Percentiles rank a stretch among this genome's conserved stretches.
Evolutionary conservation across 1,284 basidiomycete genomes (phyloP).

Genomic region (Boletus semigastroideus): DNA sequence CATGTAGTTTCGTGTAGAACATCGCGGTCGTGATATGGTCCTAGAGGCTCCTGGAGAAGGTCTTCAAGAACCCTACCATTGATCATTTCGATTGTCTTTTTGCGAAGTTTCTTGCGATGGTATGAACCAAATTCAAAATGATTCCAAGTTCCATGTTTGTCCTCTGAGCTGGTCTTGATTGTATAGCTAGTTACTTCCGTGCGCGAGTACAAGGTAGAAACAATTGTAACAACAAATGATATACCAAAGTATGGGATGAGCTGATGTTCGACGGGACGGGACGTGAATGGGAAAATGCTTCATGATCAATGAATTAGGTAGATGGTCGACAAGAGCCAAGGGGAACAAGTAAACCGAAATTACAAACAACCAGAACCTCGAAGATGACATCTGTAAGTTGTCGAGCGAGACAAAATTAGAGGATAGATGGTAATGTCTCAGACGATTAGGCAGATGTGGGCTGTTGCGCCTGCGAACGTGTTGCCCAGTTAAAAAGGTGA

Average conservation of each 20-base stretch:
- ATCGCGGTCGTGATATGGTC: conserved; percentile 32
- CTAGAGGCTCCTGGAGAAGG: conserved; percentile 26
- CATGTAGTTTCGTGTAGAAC: conserved; percentile 22
- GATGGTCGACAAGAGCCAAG: conserved; percentile 19
- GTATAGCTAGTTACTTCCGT: conserved; percentile 20
- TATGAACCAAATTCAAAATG: neutral
- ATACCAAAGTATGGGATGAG: conserved; percentile 32
- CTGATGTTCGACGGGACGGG: conserved; percentile 28
- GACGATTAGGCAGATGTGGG: conserved; percentile 32
- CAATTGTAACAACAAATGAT: conserved; percentile 29
- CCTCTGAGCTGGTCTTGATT: conserved; percentile 4
- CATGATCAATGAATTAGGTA: conserved; percentile 29
- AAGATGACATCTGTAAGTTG: conserved; percentile 26
- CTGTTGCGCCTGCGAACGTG: conserved; percentile 46
- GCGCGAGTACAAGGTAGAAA: conserved; percentile 28
- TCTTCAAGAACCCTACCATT: conserved; percentile 20
- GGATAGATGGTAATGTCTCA: conserved; percentile 20
- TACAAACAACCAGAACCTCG: conserved; percentile 22
- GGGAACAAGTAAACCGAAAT: conserved; percentile 21
- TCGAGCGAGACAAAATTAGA: conserved; percentile 19
- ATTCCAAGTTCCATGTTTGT: neutral
- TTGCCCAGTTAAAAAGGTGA: conserved; percentile 76
- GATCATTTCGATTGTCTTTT: conserved; percentile 17
- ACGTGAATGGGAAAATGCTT: conserved; percentile 25
- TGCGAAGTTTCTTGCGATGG: too few species aligned